Conservation (phyloP, 2,329 filamentous ascomycete genomes). For the Neofusicoccum parvum region DNA sequence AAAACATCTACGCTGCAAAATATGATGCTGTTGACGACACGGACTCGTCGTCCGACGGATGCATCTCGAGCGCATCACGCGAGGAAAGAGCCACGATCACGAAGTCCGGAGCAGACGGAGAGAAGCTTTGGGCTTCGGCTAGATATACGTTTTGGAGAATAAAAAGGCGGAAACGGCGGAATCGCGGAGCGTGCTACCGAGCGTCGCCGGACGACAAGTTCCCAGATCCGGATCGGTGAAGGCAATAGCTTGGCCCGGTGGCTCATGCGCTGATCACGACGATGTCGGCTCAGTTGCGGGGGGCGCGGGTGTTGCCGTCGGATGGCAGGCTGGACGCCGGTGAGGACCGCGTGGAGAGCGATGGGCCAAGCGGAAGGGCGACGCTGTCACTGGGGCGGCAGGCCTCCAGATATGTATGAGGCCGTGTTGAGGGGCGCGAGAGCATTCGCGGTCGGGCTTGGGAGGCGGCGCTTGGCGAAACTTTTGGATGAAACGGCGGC, state of each 20-base stretch:
- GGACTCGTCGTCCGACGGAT: not conserved
- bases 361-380: too few species aligned
- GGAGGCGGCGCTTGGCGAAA: slow-evolving; percentile 10
- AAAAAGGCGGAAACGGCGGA: not conserved
- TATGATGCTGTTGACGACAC: too few species aligned
- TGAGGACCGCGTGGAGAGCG: not conserved
- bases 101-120: not conserved
- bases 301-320: not conserved
- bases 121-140: slow-evolving; percentile 1
- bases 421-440: not conserved
- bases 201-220: not conserved
- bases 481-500: slow-evolving; percentile 8
- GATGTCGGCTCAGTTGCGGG: not conserved
- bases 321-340: not conserved
- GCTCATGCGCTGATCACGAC: not conserved
- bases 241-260: not conserved
- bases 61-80: not conserved
- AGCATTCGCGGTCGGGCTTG: not conserved
- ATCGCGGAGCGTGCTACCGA: not conserved
- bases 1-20: too few species aligned
- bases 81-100: not conserved
- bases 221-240: slow-evolving; percentile 6
- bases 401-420: not conserved
- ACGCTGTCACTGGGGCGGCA: too few species aligned
- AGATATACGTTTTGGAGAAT: slow-evolving; percentile 10